Evolutionary conservation across 306 rosid genomes (phyloP), one percentile per base, ranked within the genome.

Genomic region (Castanea sativa): DNA sequence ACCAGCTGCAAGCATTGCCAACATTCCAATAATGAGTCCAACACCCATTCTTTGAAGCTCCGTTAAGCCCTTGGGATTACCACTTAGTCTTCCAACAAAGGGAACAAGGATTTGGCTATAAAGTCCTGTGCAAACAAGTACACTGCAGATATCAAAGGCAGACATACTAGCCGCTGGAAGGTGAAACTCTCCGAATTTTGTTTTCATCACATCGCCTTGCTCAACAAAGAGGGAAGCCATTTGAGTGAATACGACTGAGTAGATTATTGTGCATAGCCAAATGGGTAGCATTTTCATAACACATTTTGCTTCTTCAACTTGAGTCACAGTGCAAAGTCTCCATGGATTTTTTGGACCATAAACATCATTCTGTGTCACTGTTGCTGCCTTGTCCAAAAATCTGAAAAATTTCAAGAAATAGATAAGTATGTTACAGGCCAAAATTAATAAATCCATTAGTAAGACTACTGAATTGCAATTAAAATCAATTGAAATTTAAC

Each of bases 301-400:
- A 27, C 93, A 90, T 61, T 90, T 90, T 38, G 90, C 91, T 84
- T 90, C 93, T 78, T 90, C 93, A 2, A 90, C 93, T 71, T 90
- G 93, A 35, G 91, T 90, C 9, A 90, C 81, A 1, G 93, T 90
- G 79, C 93, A 90, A 20, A 90, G 76, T 27, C 73, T 74, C 93
- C 93, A 90, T 27, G 84, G 79, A 82, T 55, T 69, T 19, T 70
- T 71, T 0, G 11, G 15, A 18, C 74, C 69, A 59, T 18, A 9
- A 8, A 1, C 53, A 4, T 82, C 90, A 12, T 68, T 78, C 49
- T 67, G 69, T 1, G 71, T 84, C 14, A 76, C 10, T 1, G 87
- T 88, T 56, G 91, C 93, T 53, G 93, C 93, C 85, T 82, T 88
- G 85, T 90, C 93, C 83, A 90, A 38, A 79, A 80, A 90, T 57